Evolutionary conservation across 352 stramenopile species (phyloP).

Genomic region (Pythium monospermum): DNA sequence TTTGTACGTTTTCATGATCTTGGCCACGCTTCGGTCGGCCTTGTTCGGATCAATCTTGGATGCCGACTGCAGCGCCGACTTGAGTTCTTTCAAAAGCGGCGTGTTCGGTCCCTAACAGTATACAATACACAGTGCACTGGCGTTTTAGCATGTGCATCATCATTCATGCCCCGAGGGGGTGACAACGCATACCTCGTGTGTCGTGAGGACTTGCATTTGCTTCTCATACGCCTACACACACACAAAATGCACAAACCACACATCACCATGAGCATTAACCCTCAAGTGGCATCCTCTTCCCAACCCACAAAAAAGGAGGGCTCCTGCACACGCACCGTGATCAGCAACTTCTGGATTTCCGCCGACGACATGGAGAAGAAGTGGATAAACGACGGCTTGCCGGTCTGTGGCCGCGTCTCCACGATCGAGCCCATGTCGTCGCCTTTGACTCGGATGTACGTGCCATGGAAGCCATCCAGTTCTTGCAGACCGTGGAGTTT

Average conservation of each 20-base stretch:
- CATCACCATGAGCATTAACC: too few relatives aligned
- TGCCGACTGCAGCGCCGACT: conserved; percentile 42
- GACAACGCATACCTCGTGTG: conserved; percentile 60
- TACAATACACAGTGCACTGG: background rate
- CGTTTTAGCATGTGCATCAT: too few relatives aligned
- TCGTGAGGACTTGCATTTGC: conserved; percentile 73
- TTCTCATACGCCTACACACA: conserved; percentile 66
- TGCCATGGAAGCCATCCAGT: conserved; percentile 72
- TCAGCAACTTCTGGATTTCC: conserved; percentile 64
- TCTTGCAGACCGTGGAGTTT: conserved; percentile 73
- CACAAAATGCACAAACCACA: too few relatives aligned
- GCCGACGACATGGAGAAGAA: conserved; percentile 75
- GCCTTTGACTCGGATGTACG: conserved; percentile 79
- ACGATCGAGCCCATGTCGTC: conserved; percentile 84
- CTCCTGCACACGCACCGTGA: conserved; percentile 40
- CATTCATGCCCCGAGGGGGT: too few relatives aligned
- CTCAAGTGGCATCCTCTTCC: background rate
- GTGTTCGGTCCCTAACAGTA: conserved; percentile 14
- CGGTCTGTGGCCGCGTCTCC: conserved; percentile 56
- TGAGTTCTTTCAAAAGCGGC: conserved; percentile 67
- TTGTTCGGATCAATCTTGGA: conserved; percentile 58
- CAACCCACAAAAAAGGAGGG: too few relatives aligned
- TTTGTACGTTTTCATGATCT: conserved; percentile 68
- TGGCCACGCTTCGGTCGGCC: conserved; percentile 57
- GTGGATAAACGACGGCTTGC: conserved; percentile 80